Evolutionary conservation across 148 eudicot species (phyloP), one percentile per base, ranked within the genome.

Genomic region (Suaeda aralocaspica): DNA sequence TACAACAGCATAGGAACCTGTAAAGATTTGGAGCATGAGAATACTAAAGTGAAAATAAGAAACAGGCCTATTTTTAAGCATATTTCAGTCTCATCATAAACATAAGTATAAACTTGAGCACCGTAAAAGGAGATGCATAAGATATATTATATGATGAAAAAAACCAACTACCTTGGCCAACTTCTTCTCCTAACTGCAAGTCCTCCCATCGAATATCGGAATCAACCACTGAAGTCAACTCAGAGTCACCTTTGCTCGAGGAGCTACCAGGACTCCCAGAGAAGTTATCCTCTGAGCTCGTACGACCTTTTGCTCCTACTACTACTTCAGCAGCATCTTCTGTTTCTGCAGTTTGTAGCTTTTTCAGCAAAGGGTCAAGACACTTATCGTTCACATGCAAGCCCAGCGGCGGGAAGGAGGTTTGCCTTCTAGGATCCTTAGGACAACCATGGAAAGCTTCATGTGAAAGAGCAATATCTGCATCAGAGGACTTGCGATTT

Each of bases 131-230:
- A 55, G 24, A 53, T 57, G 7, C 26, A 64, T 53, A 12, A 53
- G 64, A 71, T 9, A 64, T 58, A 36, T 25, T 16, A 9, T 4
- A 44, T 71, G 56, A 25, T 25, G 36, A 31, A 15, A 22, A 10
- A 5, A 63, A 41, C 58, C 41, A 24, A 24, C 74, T 81, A 92
- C 97, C 97, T 84, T 86, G 92, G 29, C 92, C 96, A 62, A 92
- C 58, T 80, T 87, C 89, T 79, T 89, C 95, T 34, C 76, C 79
- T 77, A 92, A 44, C 39, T 81, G 76, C 49, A 92, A 69, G 76
- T 92, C 97, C 72, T 92, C 92, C 97, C 97, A 92, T 3, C 63
- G 82, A 60, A 92, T 92, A 70, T 84, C 87, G 77, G 75, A 79
- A 75, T 74, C 83, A 64, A 73, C 75, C 46, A 63, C 50, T 64